Evolutionary conservation across 805 yeast species (phyloP).

Genomic region (Hanseniaspora jakobsenii): DNA sequence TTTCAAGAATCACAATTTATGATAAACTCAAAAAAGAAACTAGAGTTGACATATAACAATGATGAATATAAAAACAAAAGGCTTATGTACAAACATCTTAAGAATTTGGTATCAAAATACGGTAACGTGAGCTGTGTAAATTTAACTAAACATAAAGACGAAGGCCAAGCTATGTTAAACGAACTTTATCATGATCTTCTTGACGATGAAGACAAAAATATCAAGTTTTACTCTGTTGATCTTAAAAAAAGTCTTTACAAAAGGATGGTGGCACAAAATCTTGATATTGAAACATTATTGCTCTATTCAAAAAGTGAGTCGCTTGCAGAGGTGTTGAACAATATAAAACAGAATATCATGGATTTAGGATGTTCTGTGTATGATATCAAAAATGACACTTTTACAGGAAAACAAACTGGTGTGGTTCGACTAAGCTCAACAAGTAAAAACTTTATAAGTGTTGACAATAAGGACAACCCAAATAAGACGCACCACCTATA

Average conservation of each 20-base stretch:
- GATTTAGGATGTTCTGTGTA: conserved; percentile 78
- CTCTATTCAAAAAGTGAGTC: conserved; percentile 38
- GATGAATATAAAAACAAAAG: not conserved
- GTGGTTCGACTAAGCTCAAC: conserved; percentile 63
- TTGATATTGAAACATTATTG: conserved; percentile 14
- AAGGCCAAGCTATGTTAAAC: conserved; percentile 54
- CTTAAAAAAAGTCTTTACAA: conserved; percentile 3
- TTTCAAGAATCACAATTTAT: conserved; percentile 57
- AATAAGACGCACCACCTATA: not conserved
- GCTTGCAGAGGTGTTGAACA: conserved; percentile 30
- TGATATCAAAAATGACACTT: conserved; percentile 48
- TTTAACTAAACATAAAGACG: conserved; percentile 52
- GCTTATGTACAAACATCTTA: conserved; percentile 64
- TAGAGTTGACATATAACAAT: conserved; percentile 12
- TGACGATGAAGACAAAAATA: not conserved
- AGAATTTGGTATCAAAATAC: conserved; percentile 53
- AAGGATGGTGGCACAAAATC: not conserved
- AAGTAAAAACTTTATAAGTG: conserved; percentile 8
- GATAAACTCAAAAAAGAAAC: conserved; percentile 57
- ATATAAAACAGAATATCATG: conserved; percentile 51
- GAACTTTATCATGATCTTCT: conserved; percentile 35
- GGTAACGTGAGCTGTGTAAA: conserved; percentile 80
- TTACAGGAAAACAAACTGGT: conserved; percentile 75
- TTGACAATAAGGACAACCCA: not conserved
- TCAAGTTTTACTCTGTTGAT: conserved; percentile 6